Evolutionary conservation across 1,139 yeast genomes (phyloP).

Genomic region (Hyphopichia pseudoburtonii): DNA sequence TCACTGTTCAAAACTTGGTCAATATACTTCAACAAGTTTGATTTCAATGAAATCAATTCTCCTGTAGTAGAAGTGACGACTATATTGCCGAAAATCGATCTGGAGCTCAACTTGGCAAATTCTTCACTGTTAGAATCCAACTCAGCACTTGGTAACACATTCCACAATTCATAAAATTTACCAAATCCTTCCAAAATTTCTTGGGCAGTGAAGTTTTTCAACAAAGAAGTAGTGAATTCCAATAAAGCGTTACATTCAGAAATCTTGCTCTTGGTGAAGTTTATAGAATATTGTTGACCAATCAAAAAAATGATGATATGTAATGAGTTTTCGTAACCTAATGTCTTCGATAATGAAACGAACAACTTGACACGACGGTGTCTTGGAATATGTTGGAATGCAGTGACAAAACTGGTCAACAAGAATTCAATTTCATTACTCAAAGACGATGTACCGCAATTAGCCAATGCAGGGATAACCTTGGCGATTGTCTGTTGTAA

Average conservation of each 20-base stretch:
- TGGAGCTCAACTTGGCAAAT: slow-evolving; percentile 40
- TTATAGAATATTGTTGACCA: slow-evolving; percentile 71
- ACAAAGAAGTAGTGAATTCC: slow-evolving; percentile 70
- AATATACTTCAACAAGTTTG: slow-evolving; percentile 55
- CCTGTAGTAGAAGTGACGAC: slow-evolving; percentile 49
- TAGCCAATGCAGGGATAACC: slow-evolving; percentile 87
- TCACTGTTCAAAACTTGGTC: slow-evolving; percentile 42
- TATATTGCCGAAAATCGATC: slow-evolving; percentile 66
- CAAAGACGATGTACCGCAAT: slow-evolving; percentile 51
- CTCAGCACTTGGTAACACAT: slow-evolving; percentile 42
- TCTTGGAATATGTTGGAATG: slow-evolving; percentile 93
- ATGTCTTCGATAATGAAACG: slow-evolving; percentile 71
- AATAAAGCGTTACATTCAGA: slow-evolving; percentile 65
- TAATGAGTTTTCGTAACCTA: slow-evolving; percentile 68
- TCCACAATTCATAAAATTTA: slow-evolving; percentile 57
- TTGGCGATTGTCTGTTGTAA: slow-evolving; percentile 89
- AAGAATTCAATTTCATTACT: slow-evolving; percentile 77
- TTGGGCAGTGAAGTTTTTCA: slow-evolving; percentile 62
- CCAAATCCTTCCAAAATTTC: slow-evolving; percentile 68
- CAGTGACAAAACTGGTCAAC: slow-evolving; percentile 85
- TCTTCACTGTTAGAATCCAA: slow-evolving; percentile 40
- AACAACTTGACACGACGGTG: slow-evolving; percentile 90
- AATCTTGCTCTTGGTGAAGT: slow-evolving; percentile 52
- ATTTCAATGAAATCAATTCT: slow-evolving; percentile 52
- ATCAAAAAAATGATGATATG: slow-evolving; percentile 74